Evolutionary conservation across 75 land plant genomes (phyloP).

Genomic region (Cunninghamia lanceolata): DNA sequence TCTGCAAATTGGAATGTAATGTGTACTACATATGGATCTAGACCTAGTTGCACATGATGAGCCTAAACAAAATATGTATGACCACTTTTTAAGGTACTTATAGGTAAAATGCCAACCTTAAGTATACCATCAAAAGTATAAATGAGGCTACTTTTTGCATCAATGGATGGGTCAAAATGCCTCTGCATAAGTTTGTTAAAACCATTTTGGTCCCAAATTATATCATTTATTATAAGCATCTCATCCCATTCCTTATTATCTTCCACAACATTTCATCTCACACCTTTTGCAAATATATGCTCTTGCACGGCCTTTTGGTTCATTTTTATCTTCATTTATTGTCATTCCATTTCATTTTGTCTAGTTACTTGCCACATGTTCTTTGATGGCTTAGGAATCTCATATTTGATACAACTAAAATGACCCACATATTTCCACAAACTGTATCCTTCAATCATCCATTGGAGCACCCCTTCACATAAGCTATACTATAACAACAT

Average conservation of each 20-base stretch:
- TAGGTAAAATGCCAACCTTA: conserved; percentile 84
- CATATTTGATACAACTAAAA: too few species aligned
- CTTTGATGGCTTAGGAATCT: too few species aligned
- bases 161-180: conserved; percentile 67
- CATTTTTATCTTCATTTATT: too few species aligned
- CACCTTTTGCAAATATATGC: too few species aligned
- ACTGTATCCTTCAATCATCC: too few species aligned
- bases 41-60: conserved; percentile 62
- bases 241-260: conserved; percentile 83
- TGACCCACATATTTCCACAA: too few species aligned
- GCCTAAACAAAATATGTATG: conserved; percentile 98
- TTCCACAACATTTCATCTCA: too few species aligned
- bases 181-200: conserved; percentile 76
- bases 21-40: conserved; percentile 92
- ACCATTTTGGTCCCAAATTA: conserved; percentile 97
- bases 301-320: too few species aligned
- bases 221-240: conserved; percentile 74
- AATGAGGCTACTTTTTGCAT: conserved; percentile 65
- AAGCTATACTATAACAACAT: too few species aligned
- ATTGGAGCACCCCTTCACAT: too few species aligned
- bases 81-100: conserved; percentile 95
- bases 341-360: too few species aligned
- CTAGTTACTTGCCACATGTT: too few species aligned
- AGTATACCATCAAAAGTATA: conserved; percentile 82
- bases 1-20: conserved; percentile 96